Base-by-base conservation (phyloP, 805 yeast genomes). In the Priceomyces melissophilus region DNA sequence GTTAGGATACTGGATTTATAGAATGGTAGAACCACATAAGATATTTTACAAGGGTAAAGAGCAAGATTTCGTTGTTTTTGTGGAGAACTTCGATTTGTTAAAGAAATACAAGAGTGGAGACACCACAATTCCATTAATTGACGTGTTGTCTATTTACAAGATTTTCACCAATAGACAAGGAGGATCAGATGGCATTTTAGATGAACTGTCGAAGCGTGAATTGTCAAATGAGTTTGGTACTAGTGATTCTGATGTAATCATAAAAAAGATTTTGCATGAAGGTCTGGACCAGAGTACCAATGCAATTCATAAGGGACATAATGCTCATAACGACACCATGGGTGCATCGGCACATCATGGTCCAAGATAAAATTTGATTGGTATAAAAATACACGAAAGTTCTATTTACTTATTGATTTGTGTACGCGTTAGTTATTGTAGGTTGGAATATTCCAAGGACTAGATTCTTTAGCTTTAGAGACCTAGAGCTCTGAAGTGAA, bases 181-280 rank as follows among this genome's bases (percentile, higher is more conserved):
- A 35, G 96, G 95, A 26, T 65, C 79, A 3, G 85, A 79, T 51
- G 96, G 96, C 42, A 71, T 74, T 7, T 57, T 84, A 17, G 86
- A 82, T 38, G 81, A 78, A 52, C 95, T 91, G 2, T 82, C 91
- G 6, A 75, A 78, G 41, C 65, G 69, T 13, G 84, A 81, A 44
- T 57, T 87, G 30, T 73, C 71, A 38, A 75, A 75, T 47, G 93
- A 87, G 54, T 87, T 88, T 49, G 91, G 89, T 23, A 67, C 75
- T 17, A 64, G 71, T 37, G 67, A 65, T 31, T 53, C 60, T 3
- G 87, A 82, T 40, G 82, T 77, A 20, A 72, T 76, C n/a, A 73
- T 87, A 41, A 73, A 74, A 41, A 56, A 61, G 37, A 84, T 88
- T 37, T 54, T 87, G 43, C 65, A 64, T 30, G 65, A 77, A n/a